A percentile compares a stretch with the other conserved stretches of the same genome.
Conservation (phyloP, 345 rosid species). For the Pistacia integerrima region DNA sequence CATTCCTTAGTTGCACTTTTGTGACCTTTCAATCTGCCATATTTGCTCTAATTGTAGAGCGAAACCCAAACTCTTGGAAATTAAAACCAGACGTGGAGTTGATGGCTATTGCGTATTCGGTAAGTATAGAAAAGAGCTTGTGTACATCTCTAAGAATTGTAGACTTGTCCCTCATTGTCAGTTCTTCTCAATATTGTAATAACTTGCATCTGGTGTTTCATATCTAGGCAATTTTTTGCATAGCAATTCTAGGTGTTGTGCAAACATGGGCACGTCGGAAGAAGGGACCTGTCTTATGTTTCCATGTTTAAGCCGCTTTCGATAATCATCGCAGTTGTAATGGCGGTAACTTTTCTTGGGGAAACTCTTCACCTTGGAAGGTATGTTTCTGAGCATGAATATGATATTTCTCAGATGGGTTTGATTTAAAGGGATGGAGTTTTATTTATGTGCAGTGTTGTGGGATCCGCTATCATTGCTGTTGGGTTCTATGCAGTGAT, state of each 20-base stretch:
- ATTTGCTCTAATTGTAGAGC: constrained; percentile 23
- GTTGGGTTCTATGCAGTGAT: constrained; percentile 32
- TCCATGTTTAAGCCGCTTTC: constrained; percentile 35
- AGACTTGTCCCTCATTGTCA: neutral
- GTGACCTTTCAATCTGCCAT: constrained; percentile 19
- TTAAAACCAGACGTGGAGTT: constrained; percentile 21
- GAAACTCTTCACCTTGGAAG: constrained; percentile 44
- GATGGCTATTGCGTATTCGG: constrained; percentile 24
- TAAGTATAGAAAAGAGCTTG: constrained; percentile 7
- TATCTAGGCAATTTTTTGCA: constrained; percentile 32
- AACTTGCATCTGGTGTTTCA: neutral
- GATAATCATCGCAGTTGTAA: constrained; percentile 29
- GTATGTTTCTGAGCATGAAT: constrained; percentile 8
- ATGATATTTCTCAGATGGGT: too few relatives aligned
- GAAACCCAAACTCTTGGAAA: constrained; percentile 29
- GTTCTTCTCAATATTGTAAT: neutral
- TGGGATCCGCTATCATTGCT: constrained; percentile 24
- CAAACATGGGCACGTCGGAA: constrained; percentile 32
- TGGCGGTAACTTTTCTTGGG: constrained; percentile 40
- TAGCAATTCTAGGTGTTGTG: constrained; percentile 26
- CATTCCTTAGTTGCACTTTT: constrained; percentile 16
- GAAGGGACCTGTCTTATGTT: constrained; percentile 32
- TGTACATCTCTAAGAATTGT: neutral
- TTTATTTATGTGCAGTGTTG: constrained; percentile 18
- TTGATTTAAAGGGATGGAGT: too few relatives aligned